Evolutionary conservation across 192 early-diverging fungal species (phyloP).

Genomic region (Backusella luteola): DNA sequence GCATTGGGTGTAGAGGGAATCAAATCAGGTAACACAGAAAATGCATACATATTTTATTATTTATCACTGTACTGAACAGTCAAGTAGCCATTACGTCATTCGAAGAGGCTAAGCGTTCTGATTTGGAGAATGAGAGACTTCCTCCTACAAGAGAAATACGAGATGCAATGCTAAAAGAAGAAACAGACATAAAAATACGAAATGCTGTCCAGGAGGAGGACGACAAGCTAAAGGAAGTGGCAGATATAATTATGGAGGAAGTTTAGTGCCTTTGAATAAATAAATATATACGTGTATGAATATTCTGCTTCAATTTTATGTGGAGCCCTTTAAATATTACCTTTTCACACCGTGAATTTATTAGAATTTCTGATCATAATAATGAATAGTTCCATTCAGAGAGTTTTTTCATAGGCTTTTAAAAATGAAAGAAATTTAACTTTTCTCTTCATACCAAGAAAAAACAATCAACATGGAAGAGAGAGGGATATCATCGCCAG

Average conservation of each 20-base stretch:
- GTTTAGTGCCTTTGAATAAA: neutral
- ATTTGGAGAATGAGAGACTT: conserved; percentile 90
- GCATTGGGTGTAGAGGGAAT: conserved; percentile 91
- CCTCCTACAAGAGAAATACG: conserved; percentile 70
- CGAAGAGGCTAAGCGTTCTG: conserved; percentile 88
- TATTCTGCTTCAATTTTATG: neutral
- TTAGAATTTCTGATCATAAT: no score
- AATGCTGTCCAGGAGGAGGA: conserved; percentile 37
- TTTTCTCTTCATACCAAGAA: no score
- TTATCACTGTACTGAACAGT: neutral
- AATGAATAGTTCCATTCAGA: no score
- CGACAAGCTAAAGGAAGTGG: conserved; percentile 27
- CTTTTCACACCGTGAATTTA: no score
- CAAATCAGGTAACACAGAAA: conserved; percentile 61
- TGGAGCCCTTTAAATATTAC: neutral
- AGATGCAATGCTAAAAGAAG: conserved; percentile 32
- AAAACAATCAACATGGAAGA: no score
- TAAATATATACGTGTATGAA: neutral
- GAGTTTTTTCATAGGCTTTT: no score
- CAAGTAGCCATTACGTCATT: conserved; percentile 79
- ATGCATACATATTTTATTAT: neutral
- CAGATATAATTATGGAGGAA: conserved; percentile 28
- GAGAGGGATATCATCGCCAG: no score
- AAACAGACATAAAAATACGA: conserved; percentile 34
- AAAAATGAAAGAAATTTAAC: no score